These are phyloP conservation scores for Xylaria polymorpha DNA, from an alignment of 2,329 filamentous ascomycete genomes.

Conservation along the genomic window DNA sequence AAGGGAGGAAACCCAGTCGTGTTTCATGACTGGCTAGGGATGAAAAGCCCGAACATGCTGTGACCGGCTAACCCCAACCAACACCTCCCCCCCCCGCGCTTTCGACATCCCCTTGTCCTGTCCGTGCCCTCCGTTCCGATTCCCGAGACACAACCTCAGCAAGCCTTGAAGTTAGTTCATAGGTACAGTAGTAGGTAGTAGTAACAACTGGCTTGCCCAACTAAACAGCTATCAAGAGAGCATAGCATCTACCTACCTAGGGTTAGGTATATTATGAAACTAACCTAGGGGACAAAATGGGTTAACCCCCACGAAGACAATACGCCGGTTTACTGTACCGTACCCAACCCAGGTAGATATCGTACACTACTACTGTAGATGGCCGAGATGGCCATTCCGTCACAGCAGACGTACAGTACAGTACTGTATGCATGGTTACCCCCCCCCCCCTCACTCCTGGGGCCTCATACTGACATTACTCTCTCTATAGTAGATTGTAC, in stretches of 20 bases:
- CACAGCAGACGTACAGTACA: no score
- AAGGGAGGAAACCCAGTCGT: slow-evolving; percentile 1
- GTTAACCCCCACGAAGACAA: slow-evolving; percentile 5
- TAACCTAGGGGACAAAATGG: not conserved
- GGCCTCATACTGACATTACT: not conserved
- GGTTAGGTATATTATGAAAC: not conserved
- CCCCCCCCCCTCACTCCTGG: not conserved
- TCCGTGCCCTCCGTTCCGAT: slow-evolving; percentile 3
- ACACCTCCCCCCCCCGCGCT: not conserved
- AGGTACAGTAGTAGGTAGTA: not conserved
- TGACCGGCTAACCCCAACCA: slow-evolving; percentile 17
- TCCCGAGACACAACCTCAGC: slow-evolving; percentile 3
- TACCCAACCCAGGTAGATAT: no score
- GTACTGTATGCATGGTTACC: not conserved
- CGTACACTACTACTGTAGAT: no score
- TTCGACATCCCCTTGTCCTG: slow-evolving; percentile 1
- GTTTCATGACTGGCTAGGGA: slow-evolving; percentile 8
- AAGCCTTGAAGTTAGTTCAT: no score
- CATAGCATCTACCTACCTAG: not conserved
- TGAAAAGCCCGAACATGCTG: slow-evolving; percentile 5
- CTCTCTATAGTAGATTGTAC: no score
- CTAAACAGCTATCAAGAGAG: not conserved
- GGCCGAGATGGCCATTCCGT: not conserved
- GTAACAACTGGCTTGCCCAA: not conserved
- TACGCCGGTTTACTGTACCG: not conserved